Base-by-base conservation (phyloP, 2,329 filamentous ascomycete genomes). In the Alternaria burnsii region DNA sequence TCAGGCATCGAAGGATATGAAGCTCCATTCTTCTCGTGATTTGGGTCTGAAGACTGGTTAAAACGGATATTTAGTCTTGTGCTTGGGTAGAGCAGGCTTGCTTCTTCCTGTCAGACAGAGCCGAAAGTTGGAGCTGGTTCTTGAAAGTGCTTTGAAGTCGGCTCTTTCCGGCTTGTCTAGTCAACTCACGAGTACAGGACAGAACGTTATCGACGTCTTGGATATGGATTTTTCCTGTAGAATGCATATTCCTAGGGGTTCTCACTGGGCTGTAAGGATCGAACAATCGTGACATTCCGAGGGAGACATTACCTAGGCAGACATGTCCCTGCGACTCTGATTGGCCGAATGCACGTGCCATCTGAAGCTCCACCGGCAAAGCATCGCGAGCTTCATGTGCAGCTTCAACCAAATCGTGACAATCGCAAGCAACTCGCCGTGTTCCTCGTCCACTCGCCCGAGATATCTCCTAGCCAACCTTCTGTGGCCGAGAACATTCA, bases 311-410 rank as follows among this genome's bases (percentile, higher is more conserved):
- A 26, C 24, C 7, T 26, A 18, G n/a, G 36, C 36, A 20, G 8
- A 26, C 24, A 26, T 26, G n/a, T 11, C n/a, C n/a, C 36, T 10
- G 36, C n/a, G 36, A 40, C 50, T 26, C 36, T 52, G 50, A 52
- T 52, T 52, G 50, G 50, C 34, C 16, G 2, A 9, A 8, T 24
- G 50, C 50, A 52, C 50, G 50, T 38, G 36, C 50, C 50, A 52
- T 28, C 22, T 30, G 50, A 52, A 41, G 34, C 48, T 41, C 50
- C 36, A 41, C 50, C 34, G 36, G 36, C 34, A 52, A 52, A 52
- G 50, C 50, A 52, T 52, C 50, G 50, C 36, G 50, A 41, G 50
- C 50, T 52, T 52, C 50, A 52, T 36, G 50, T 30, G 1, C 36
- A 41, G 10, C 34, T 40, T 12, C 2, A 41, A 50, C 9, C 36